Conservation (phyloP, 345 rosid genomes). For the Linum lewisii region DNA sequence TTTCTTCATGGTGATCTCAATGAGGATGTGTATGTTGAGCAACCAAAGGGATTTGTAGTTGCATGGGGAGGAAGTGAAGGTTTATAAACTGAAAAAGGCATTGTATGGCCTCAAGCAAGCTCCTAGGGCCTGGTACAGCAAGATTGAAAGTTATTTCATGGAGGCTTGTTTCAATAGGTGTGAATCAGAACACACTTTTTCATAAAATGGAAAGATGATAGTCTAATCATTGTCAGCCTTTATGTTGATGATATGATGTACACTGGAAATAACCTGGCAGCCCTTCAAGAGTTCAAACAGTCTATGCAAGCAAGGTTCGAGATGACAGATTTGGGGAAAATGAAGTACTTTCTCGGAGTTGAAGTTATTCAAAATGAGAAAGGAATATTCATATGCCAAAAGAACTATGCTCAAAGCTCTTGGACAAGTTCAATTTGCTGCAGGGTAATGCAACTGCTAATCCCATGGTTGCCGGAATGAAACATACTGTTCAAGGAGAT, state of each 20-base stretch:
- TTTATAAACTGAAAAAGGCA: neutral
- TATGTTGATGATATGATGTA: conserved; percentile 5
- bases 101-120: neutral
- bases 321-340: conserved; percentile 1
- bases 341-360: conserved; percentile 1
- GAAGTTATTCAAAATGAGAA: neutral
- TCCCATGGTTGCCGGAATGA: neutral
- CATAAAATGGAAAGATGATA: neutral
- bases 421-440: neutral
- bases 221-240: neutral
- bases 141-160: neutral
- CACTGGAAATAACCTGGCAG: neutral
- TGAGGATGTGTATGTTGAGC: neutral
- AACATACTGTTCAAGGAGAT: neutral
- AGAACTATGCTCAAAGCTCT: neutral
- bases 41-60: neutral
- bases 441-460: neutral
- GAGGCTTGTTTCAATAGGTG: neutral
- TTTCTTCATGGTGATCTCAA: neutral
- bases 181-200: neutral
- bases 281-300: neutral
- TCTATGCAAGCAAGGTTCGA: neutral
- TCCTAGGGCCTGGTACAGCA: conserved; percentile 2
- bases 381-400: neutral
- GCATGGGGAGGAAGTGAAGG: neutral